These are phyloP conservation scores for Senna siamea DNA, from an alignment of 306 rosid genomes.

Conservation along the genomic window DNA sequence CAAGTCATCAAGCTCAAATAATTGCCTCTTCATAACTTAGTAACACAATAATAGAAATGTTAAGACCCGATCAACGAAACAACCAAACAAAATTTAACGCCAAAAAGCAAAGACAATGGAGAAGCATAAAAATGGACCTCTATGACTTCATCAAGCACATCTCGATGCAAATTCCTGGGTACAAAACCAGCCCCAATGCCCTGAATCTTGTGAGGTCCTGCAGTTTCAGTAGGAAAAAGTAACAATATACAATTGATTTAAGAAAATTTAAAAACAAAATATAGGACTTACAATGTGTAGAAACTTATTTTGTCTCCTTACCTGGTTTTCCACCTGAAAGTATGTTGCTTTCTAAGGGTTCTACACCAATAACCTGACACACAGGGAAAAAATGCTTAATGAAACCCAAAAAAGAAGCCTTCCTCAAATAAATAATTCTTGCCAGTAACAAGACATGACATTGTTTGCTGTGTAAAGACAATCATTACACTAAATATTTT, in stretches of 20 bases:
- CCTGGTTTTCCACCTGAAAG: slow-evolving; percentile 98
- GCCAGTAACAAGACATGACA: slow-evolving; percentile 18
- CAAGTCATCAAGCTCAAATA: slow-evolving; percentile 20
- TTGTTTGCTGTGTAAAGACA: slow-evolving; percentile 4
- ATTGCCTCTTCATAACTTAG: slow-evolving; percentile 12
- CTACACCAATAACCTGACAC: slow-evolving; percentile 86
- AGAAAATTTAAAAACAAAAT: slow-evolving; percentile 1
- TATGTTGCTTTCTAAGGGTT: slow-evolving; percentile 94
- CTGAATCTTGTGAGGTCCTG: slow-evolving; percentile 99
- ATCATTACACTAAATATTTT: slow-evolving; percentile 24
- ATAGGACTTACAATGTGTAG: slow-evolving; percentile 25
- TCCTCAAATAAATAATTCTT: slow-evolving; percentile 29
- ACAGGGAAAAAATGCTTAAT: slow-evolving; percentile 34
- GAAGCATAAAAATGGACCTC: slow-evolving; percentile 54
- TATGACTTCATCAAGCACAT: slow-evolving; percentile 82
- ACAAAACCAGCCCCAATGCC: slow-evolving; percentile 99
- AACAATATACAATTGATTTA: slow-evolving; percentile 27
- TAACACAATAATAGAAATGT: slow-evolving; percentile 11
- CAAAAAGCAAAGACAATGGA: not conserved
- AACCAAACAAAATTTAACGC: slow-evolving; percentile 14
- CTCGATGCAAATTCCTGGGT: slow-evolving; percentile 88
- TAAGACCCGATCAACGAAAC: not conserved
- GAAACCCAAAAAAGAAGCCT: slow-evolving; percentile 29
- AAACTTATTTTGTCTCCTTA: slow-evolving; percentile 47
- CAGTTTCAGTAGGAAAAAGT: slow-evolving; percentile 33